Base-by-base conservation (phyloP, 352 stramenopile species). In the Aphanomyces astaci region DNA sequence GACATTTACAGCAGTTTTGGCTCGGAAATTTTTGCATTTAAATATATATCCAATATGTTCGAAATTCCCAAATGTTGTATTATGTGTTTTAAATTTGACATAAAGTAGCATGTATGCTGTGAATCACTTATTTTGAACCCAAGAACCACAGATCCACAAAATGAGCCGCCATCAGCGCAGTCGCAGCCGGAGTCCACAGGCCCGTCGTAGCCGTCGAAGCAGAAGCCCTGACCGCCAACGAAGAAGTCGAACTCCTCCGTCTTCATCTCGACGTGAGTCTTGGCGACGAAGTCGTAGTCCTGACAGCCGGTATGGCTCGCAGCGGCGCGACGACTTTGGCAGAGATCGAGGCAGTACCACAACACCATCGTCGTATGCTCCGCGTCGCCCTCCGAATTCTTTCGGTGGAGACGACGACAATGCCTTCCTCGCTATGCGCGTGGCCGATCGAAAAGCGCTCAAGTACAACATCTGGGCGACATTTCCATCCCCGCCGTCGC, bases 361-460 rank as follows among this genome's bases (percentile, higher is more conserved):
- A 43, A 43, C 36, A 7, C 31, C 22, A 10, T 49, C 54, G 54
- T 51, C 43, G 22, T 57, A 28, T 25, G 39, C 33, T 66, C 69
- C 3, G 39, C 40, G 10, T 66, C 62, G 24, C 39, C 19, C 22
- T 65, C 67, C 13, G 25, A 1, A 22, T 63, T 36, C 19, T 10
- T 22, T 11, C 27, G 30, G 49, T 11, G 43, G 48, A 5, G 51
- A 25, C 28, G 62, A 54, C 13, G 55, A 71, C 39, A 54, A 25
- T 15, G 75, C 76, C 4, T 91, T 92, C 70, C 93, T 88, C 32
- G 81, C 92, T 27, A 71, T 84, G 66, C 80, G 86, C 66, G 90
- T 89, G 65, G 75, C 70, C 40, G 71, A 93, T 5, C 79, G 86
- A 45, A 81, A 93, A 0, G 49, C 64, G 1, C 81, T 81, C 24